Conservation (phyloP, 345 rosid genomes). For the Linum tenue region DNA sequence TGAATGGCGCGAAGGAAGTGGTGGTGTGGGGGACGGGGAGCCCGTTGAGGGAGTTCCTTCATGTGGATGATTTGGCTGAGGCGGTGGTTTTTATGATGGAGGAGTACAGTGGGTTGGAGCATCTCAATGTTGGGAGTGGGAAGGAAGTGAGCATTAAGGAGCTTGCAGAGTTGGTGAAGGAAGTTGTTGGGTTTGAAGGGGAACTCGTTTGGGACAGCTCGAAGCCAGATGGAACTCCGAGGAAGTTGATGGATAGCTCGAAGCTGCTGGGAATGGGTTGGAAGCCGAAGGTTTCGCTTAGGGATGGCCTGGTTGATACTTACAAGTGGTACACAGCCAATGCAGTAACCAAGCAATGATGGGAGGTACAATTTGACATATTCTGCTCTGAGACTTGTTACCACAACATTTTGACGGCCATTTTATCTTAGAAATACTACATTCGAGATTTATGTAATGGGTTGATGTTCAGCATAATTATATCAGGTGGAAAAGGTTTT, state of each 20-base stretch:
- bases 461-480: too few species aligned
- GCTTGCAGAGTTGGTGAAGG: slow-evolving; percentile 84
- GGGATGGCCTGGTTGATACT: slow-evolving; percentile 73
- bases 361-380: too few species aligned
- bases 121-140: slow-evolving; percentile 87
- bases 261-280: slow-evolving; percentile 73
- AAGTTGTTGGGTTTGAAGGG: slow-evolving; percentile 80
- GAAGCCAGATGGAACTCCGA: slow-evolving; percentile 88
- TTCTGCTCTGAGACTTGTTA: too few species aligned
- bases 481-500: too few species aligned
- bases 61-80: slow-evolving; percentile 93
- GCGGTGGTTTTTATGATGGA: slow-evolving; percentile 80
- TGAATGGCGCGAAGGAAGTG: slow-evolving; percentile 55
- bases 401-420: too few species aligned
- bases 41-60: slow-evolving; percentile 89
- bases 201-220: slow-evolving; percentile 76
- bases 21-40: slow-evolving; percentile 97
- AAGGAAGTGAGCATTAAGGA: slow-evolving; percentile 84
- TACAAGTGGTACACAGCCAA: slow-evolving; percentile 86
- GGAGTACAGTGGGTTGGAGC: slow-evolving; percentile 61
- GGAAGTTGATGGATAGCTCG: slow-evolving; percentile 93
- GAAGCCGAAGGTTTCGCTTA: slow-evolving; percentile 57
- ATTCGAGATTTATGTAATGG: too few species aligned
- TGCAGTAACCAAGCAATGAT: slow-evolving; percentile 23
- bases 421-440: too few species aligned